These are phyloP conservation scores for Pleurotus ostreatus DNA, from an alignment of 768 basidiomycete species.

Conservation along the genomic window DNA sequence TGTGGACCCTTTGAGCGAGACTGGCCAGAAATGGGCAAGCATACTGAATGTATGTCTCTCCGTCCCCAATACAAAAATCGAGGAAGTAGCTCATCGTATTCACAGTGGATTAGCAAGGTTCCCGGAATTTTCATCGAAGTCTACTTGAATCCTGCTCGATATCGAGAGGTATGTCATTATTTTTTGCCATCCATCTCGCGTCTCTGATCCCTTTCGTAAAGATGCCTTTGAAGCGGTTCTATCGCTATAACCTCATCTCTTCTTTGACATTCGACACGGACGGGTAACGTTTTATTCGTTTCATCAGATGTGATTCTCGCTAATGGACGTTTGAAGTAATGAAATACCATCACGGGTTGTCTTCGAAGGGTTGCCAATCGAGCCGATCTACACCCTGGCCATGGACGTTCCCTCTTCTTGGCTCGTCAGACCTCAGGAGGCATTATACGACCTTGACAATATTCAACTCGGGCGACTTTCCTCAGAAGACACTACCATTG, in stretches of 20 bases:
- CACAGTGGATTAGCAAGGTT: slow-evolving; percentile 60
- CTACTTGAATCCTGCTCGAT: slow-evolving; percentile 69
- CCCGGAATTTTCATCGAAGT: slow-evolving; percentile 69
- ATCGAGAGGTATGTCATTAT: slow-evolving; percentile 55
- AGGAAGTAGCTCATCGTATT: neutral
- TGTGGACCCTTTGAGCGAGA: slow-evolving; percentile 81
- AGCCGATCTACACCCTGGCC: slow-evolving; percentile 90
- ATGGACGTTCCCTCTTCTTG: slow-evolving; percentile 91
- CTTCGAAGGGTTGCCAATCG: slow-evolving; percentile 73
- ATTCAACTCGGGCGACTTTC: slow-evolving; percentile 74
- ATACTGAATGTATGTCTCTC: slow-evolving; percentile 57
- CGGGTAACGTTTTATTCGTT: slow-evolving; percentile 47
- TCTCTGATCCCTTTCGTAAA: slow-evolving; percentile 22
- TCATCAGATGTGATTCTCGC: too few relatives aligned
- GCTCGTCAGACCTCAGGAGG: slow-evolving; percentile 88
- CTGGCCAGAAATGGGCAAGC: slow-evolving; percentile 83
- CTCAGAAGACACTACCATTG: slow-evolving; percentile 53
- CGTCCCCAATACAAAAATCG: neutral
- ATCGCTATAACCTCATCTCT: slow-evolving; percentile 68
- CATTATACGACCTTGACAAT: slow-evolving; percentile 93
- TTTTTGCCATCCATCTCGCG: neutral
- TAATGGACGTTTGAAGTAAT: slow-evolving; percentile 29
- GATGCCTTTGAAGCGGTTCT: slow-evolving; percentile 92
- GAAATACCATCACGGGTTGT: slow-evolving; percentile 54
- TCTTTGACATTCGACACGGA: slow-evolving; percentile 57